Percentiles rank a stretch among this genome's conserved stretches.
Evolutionary conservation across 176 grass and related monocot genomes (phyloP).

Genomic region (Dactylis glomerata): DNA sequence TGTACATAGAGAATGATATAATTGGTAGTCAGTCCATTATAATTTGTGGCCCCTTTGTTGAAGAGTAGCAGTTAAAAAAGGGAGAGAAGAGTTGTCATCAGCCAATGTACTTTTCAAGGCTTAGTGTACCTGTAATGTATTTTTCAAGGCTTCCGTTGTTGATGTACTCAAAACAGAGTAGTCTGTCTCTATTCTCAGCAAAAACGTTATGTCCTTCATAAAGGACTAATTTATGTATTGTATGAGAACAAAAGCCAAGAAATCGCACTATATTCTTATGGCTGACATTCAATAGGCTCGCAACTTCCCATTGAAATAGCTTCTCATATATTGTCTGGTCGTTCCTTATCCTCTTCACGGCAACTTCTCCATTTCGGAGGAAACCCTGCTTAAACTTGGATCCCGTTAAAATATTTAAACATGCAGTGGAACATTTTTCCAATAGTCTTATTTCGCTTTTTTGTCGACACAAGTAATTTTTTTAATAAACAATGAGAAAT

Average conservation of each 20-base stretch:
- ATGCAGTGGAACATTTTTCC: not conserved
- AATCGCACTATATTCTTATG: not conserved
- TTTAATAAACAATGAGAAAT: not conserved
- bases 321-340: not conserved
- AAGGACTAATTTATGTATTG: too few species aligned
- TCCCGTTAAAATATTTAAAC: not conserved
- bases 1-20: too few species aligned
- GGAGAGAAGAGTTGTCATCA: not conserved
- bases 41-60: too few species aligned
- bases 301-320: not conserved
- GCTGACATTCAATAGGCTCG: not conserved
- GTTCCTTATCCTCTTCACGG: not conserved
- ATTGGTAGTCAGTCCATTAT: too few species aligned
- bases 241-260: constrained; percentile 5
- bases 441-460: not conserved
- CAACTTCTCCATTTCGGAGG: not conserved
- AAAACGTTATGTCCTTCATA: not conserved
- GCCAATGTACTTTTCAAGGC: too few species aligned
- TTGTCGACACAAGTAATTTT: not conserved
- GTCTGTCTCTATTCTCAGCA: not conserved
- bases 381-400: not conserved
- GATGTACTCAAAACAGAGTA: constrained; percentile 6
- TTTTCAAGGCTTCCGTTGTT: not conserved
- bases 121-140: not conserved
- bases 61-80: not conserved